Evolutionary conservation across 2,329 filamentous ascomycete genomes (phyloP), one percentile per base, ranked within the genome.

Genomic region (Penicillium sp.): DNA sequence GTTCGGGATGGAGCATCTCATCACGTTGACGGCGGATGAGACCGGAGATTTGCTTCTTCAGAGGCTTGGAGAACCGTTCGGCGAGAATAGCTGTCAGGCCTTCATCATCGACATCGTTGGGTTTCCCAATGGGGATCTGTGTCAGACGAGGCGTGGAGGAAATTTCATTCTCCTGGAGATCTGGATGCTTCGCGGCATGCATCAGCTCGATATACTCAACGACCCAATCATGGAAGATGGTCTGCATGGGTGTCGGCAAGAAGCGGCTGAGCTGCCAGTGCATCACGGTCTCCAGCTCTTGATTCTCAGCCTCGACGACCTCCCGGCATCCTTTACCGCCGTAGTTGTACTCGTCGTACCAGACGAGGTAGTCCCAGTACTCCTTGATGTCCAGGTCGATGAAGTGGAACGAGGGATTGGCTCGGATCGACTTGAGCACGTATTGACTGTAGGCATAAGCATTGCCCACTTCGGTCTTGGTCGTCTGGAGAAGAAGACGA

Each of bases 301-400:
- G 93, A 49, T 90, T 88, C 70, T 94, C 92, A 10, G 83, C 83
- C 68, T 89, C 88, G 8, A 90, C 84, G 3, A 97, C 91, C 71
- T 95, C 87, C 54, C 89, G 87, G 68, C 92, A 97, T 4, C 91
- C 95, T 73, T 96, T 96, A 63, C 95, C 95, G 59, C 95, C 96
- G 72, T 98, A 98, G 81, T 99, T 99, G 83, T 94, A 97, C 78
- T 97, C 92, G 70, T 99, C 95, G 69, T 98, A 98, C 95, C 95
- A 99, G 4, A 97, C 89, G 0, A 99, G 87, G 72, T 97, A 98
- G 76, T 99, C 95, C 95, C 95, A 99, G 78, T 97, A 99, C 75
- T 99, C 95, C 69, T 94, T 97, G 77, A 99, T 95, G 70, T 97
- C 92, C 3, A 99, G 84, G 71, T 99, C 95, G 65, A 99, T 88